Percentiles rank a stretch among this genome's conserved stretches.
Conservation (phyloP, 75 land plant species). For the Sequoia sempervirens region DNA sequence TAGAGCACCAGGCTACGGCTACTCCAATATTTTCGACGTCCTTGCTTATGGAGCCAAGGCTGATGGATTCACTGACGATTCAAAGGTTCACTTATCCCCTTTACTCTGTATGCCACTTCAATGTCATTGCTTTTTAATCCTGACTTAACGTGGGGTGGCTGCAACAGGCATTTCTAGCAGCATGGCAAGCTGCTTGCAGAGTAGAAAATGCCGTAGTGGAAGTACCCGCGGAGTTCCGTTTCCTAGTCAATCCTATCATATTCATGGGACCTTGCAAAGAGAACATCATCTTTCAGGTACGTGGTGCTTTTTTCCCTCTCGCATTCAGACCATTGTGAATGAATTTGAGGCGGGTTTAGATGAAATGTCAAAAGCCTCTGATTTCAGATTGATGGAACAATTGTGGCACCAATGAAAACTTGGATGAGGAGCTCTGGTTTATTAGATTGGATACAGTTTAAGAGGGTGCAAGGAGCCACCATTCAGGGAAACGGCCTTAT, state of each 20-base stretch:
- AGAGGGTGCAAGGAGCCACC: constrained; percentile 16
- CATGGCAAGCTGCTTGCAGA: constrained; percentile 36
- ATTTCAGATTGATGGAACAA: constrained; percentile 39
- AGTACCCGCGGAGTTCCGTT: constrained; percentile 31
- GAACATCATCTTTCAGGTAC: constrained; percentile 39
- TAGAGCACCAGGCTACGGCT: background rate
- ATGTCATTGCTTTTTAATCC: background rate
- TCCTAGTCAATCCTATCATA: constrained; percentile 26
- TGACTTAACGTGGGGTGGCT: too few species aligned
- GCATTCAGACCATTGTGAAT: background rate
- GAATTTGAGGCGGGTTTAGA: background rate
- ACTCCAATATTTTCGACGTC: constrained; percentile 33
- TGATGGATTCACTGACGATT: constrained; percentile 53
- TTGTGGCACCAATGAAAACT: constrained; percentile 25
- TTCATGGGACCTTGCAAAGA: constrained; percentile 38
- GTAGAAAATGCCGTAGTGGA: constrained; percentile 19
- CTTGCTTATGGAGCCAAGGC: constrained; percentile 61
- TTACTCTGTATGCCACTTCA: background rate
- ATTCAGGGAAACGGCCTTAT: constrained; percentile 28
- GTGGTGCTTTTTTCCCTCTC: too few species aligned
- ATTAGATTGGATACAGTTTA: constrained; percentile 33
- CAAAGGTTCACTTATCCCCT: constrained; percentile 23
- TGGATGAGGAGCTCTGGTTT: constrained; percentile 12
- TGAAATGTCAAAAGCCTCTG: background rate
- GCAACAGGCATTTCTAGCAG: constrained; percentile 31